Conservation (phyloP, 331 rosid species). For the Stylosanthes scabra region DNA sequence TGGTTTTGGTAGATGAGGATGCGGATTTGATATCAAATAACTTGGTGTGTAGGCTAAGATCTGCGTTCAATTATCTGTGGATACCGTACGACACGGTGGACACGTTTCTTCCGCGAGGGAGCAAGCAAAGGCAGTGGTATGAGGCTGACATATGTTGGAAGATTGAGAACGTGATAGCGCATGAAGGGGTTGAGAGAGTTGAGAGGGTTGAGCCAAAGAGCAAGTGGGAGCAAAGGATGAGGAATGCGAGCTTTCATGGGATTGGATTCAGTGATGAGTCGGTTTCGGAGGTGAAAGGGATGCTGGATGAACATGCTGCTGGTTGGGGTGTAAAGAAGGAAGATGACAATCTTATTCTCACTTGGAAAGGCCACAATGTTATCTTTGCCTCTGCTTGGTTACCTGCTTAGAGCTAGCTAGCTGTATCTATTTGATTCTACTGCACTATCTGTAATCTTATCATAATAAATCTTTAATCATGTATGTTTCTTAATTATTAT, state of each 20-base stretch:
- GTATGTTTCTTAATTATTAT: too few relatives aligned
- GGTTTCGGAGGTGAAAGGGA: slow-evolving; percentile 69
- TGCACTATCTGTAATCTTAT: background rate
- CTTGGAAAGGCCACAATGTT: slow-evolving; percentile 98
- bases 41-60: slow-evolving; percentile 65
- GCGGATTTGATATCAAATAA: slow-evolving; percentile 77
- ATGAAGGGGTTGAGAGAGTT: slow-evolving; percentile 80
- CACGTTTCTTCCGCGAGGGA: slow-evolving; percentile 71
- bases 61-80: slow-evolving; percentile 92
- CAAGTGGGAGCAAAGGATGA: slow-evolving; percentile 81
- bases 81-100: slow-evolving; percentile 91
- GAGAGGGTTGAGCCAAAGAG: slow-evolving; percentile 68
- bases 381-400: slow-evolving; percentile 90
- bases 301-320: slow-evolving; percentile 96
- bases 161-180: slow-evolving; percentile 85
- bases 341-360: slow-evolving; percentile 75
- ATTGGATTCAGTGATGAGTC: slow-evolving; percentile 67
- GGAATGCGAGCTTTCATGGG: slow-evolving; percentile 61
- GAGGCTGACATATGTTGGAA: slow-evolving; percentile 87
- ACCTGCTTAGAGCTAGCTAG: slow-evolving; percentile 48
- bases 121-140: slow-evolving; percentile 89
- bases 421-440: background rate
- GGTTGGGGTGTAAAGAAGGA: slow-evolving; percentile 98
- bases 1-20: slow-evolving; percentile 81
- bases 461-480: background rate